Percentiles rank a stretch among this genome's conserved stretches.
phyloP scores from a whole-genome alignment of 257 asterid genomes.

The Petrea volubilis region DNA sequence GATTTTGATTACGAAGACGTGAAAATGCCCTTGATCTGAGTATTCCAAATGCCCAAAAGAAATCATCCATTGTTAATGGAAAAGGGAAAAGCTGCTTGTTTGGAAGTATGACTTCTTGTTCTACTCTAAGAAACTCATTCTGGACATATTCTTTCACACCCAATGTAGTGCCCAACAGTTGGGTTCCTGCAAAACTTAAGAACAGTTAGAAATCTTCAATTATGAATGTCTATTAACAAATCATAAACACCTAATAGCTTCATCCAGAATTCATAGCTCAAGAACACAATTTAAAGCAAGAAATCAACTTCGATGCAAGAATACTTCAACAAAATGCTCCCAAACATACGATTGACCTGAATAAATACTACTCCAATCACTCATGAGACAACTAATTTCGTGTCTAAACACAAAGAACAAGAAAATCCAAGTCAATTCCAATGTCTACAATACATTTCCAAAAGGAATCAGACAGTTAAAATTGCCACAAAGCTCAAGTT shows the following conservation, averaged over 20 bases:
- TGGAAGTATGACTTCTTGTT: constrained; percentile 71
- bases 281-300: not conserved
- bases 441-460: too few relatives aligned
- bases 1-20: constrained; percentile 75
- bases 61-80: constrained; percentile 71
- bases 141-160: constrained; percentile 87
- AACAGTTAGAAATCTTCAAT: constrained; percentile 15
- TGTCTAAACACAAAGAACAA: not conserved
- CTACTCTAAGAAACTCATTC: constrained; percentile 65
- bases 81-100: constrained; percentile 82
- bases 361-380: not conserved
- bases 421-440: too few relatives aligned
- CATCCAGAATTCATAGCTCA: not conserved
- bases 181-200: constrained; percentile 64
- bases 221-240: not conserved
- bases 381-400: not conserved
- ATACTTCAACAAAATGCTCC: not conserved
- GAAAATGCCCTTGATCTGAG: constrained; percentile 96
- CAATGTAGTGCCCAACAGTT: constrained; percentile 77
- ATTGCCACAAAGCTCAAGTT: too few relatives aligned
- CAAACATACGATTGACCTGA: not conserved
- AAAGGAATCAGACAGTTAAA: too few relatives aligned
- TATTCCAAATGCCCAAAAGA: constrained; percentile 96
- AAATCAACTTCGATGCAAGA: not conserved
- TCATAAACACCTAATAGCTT: not conserved